phyloP scores from a whole-genome alignment of 805 yeast genomes.

The Komagataella populi region DNA sequence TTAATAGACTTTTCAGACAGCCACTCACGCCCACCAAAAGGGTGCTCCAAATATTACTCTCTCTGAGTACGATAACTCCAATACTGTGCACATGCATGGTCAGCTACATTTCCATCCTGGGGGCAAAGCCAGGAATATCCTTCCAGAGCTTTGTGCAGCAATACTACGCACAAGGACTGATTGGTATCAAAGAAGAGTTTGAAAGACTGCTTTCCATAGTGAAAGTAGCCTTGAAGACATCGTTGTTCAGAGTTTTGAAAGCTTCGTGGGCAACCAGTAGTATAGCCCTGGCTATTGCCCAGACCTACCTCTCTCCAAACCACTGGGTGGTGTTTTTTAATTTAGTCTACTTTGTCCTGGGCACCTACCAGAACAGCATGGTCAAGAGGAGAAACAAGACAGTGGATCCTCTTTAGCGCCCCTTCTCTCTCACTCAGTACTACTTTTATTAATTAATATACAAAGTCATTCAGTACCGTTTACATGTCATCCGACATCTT shows the following conservation, averaged over 20 bases:
- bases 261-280: conserved; percentile 43
- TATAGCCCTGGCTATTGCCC: conserved; percentile 38
- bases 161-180: conserved; percentile 3
- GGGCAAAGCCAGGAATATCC: conserved; percentile 13
- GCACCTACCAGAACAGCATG: conserved; percentile 47
- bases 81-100: conserved; percentile 32
- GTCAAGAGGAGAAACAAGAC: conserved; percentile 22
- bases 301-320: conserved; percentile 39
- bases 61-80: conserved; percentile 46
- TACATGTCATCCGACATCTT: neutral
- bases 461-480: neutral
- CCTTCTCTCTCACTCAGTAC: neutral
- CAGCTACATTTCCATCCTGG: conserved; percentile 35
- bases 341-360: conserved; percentile 41
- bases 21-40: conserved; percentile 26
- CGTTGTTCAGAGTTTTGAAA: conserved; percentile 31
- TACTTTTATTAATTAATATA: neutral
- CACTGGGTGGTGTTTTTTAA: conserved; percentile 55
- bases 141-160: conserved; percentile 2
- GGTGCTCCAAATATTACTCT: conserved; percentile 33
- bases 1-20: conserved; percentile 29
- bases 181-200: conserved; percentile 7
- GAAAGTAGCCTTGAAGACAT: conserved; percentile 22
- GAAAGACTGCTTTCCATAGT: conserved; percentile 8
- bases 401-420: neutral